Evolutionary conservation across 148 eudicot species (phyloP).

Genomic region (Vaccinium darrowii): DNA sequence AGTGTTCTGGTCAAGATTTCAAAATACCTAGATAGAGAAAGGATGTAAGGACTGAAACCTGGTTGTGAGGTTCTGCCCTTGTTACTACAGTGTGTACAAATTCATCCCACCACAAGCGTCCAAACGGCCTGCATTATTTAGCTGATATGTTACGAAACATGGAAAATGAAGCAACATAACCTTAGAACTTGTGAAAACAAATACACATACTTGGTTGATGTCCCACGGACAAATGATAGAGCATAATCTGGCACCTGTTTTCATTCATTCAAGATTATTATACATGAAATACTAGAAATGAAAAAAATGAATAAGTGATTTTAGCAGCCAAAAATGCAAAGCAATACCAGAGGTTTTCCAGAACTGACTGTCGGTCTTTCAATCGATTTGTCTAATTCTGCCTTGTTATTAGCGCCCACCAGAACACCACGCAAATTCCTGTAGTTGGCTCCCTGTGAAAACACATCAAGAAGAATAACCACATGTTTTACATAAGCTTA

Average conservation of each 20-base stretch:
- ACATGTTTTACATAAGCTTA: background rate
- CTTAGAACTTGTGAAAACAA: background rate
- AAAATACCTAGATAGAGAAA: background rate
- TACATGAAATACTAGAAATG: background rate
- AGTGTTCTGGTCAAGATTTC: background rate
- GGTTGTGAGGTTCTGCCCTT: conserved; percentile 32
- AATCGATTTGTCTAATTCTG: conserved; percentile 17
- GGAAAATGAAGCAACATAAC: background rate
- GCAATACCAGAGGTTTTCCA: conserved; percentile 30
- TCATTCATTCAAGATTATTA: background rate
- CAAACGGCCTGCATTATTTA: conserved; percentile 24
- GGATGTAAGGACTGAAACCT: conserved; percentile 11
- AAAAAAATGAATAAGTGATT: background rate
- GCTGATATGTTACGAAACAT: background rate
- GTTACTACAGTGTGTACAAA: conserved; percentile 24
- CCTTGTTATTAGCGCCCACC: conserved; percentile 22
- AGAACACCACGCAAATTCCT: conserved; percentile 25
- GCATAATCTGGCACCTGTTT: conserved; percentile 30
- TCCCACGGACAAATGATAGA: conserved; percentile 19
- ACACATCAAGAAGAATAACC: background rate
- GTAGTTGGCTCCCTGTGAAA: conserved; percentile 26
- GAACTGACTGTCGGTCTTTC: conserved; percentile 21
- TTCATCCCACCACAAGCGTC: conserved; percentile 30
- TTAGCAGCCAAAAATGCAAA: background rate
- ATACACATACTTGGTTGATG: conserved; percentile 25